Evolutionary conservation across 495 filamentous ascomycete genomes (phyloP).

Genomic region (Astrocystis sublimbata): DNA sequence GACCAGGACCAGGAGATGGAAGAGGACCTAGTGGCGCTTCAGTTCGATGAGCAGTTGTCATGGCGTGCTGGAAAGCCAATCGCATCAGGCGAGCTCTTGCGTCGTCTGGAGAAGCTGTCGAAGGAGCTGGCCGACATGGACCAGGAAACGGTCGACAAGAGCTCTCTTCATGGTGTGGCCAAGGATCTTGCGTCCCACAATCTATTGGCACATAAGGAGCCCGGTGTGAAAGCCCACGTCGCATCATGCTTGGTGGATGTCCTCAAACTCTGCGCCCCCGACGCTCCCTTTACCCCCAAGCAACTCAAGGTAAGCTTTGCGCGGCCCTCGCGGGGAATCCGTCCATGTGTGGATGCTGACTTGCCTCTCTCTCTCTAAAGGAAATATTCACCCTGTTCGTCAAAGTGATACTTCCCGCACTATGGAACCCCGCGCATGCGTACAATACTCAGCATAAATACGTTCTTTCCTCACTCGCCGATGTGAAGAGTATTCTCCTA

Average conservation of each 20-base stretch:
- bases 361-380: too few species aligned
- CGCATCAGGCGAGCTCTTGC: slow-evolving; percentile 75
- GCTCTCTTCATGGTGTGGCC: slow-evolving; percentile 79
- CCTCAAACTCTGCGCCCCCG: slow-evolving; percentile 86
- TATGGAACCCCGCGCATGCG: slow-evolving; percentile 83
- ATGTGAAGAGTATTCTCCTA: slow-evolving; percentile 91
- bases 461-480: slow-evolving; percentile 82
- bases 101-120: slow-evolving; percentile 74
- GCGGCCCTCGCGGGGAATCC: slow-evolving; percentile 7
- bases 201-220: slow-evolving; percentile 86
- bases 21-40: slow-evolving; percentile 44
- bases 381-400: slow-evolving; percentile 93
- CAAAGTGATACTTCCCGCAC: slow-evolving; percentile 74
- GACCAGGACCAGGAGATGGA: slow-evolving; percentile 38
- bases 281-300: slow-evolving; percentile 87
- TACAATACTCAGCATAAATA: slow-evolving; percentile 93
- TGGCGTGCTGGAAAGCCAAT: slow-evolving; percentile 94
- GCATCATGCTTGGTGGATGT: slow-evolving; percentile 93
- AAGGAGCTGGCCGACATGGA: slow-evolving; percentile 85
- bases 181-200: slow-evolving; percentile 85
- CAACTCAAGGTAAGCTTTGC: slow-evolving; percentile 75
- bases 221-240: slow-evolving; percentile 84
- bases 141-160: slow-evolving; percentile 80
- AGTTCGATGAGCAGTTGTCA: slow-evolving; percentile 84
- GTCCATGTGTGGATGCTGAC: background rate